Conservation (phyloP, 2,329 filamentous ascomycete genomes). For the Sporothrix luriei region DNA sequence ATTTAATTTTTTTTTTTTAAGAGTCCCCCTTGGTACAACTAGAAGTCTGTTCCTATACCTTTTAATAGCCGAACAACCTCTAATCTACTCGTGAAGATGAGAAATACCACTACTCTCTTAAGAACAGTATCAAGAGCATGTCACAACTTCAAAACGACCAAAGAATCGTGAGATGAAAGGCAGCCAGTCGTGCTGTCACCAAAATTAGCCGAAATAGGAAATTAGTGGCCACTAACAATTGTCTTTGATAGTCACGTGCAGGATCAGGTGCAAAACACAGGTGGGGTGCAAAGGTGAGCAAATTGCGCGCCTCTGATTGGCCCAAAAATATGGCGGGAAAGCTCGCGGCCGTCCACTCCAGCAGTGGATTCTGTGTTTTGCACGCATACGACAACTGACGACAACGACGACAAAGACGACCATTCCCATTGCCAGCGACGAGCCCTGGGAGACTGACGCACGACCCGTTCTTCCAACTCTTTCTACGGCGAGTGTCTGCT, state of each 20-base stretch:
- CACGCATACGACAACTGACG: constrained; percentile 3
- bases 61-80: too few relatives aligned
- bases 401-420: constrained; percentile 8
- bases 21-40: too few relatives aligned
- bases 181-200: too few relatives aligned
- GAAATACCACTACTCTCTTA: too few relatives aligned
- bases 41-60: too few relatives aligned
- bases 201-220: neutral
- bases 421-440: neutral
- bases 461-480: neutral
- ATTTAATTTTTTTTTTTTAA: too few relatives aligned
- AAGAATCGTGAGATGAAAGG: too few relatives aligned
- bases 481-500: neutral
- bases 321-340: constrained; percentile 7
- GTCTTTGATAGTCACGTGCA: neutral
- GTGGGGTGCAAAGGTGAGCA: neutral
- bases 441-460: neutral
- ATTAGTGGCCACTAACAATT: neutral
- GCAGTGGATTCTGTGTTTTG: constrained; percentile 15
- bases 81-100: too few relatives aligned
- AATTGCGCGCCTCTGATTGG: constrained; percentile 29
- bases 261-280: neutral
- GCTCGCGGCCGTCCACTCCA: neutral
- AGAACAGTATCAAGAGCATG: too few relatives aligned
- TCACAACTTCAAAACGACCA: too few relatives aligned